Conservation (phyloP, 108 stramenopile genomes). For the Chaetoceros tenuissimus region DNA sequence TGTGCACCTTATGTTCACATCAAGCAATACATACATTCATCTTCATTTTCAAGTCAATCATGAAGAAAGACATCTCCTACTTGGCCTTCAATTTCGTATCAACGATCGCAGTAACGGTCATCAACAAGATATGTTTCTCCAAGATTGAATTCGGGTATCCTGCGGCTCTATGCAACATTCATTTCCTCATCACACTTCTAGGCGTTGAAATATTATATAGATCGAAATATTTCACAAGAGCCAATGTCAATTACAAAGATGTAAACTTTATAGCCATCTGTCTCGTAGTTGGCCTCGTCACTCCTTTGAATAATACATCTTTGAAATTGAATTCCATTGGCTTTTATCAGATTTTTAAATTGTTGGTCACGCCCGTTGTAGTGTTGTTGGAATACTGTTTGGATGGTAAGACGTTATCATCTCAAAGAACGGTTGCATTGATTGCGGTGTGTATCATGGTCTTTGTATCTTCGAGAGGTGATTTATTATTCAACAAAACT, state of each 20-base stretch:
- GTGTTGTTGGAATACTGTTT: slow-evolving; percentile 6
- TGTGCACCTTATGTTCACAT: too few relatives aligned
- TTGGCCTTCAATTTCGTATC: slow-evolving; percentile 7
- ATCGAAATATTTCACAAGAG: neutral
- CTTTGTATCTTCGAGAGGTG: neutral
- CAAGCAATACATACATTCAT: too few relatives aligned
- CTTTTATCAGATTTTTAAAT: slow-evolving; percentile 5
- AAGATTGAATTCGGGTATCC: slow-evolving; percentile 1
- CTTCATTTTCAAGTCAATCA: too few relatives aligned
- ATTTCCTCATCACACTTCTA: neutral
- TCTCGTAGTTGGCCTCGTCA: slow-evolving; percentile 2
- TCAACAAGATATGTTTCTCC: slow-evolving; percentile 6
- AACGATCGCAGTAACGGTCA: neutral
- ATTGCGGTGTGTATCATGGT: slow-evolving; percentile 3
- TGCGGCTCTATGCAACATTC: slow-evolving; percentile 8
- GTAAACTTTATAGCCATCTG: neutral
- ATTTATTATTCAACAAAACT: neutral
- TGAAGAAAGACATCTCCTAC: neutral
- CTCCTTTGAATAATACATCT: slow-evolving; percentile 7
- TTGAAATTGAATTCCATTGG: slow-evolving; percentile 5
- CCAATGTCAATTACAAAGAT: neutral
- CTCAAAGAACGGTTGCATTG: neutral
- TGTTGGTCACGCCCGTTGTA: slow-evolving; percentile 4
- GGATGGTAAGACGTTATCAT: neutral
- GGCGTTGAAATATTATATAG: neutral